A percentile compares a stretch with the other conserved stretches of the same genome.
phyloP scores from a whole-genome alignment of 225 moss, liverwort and hornwort species.

The Antitrichia curtipendula region DNA sequence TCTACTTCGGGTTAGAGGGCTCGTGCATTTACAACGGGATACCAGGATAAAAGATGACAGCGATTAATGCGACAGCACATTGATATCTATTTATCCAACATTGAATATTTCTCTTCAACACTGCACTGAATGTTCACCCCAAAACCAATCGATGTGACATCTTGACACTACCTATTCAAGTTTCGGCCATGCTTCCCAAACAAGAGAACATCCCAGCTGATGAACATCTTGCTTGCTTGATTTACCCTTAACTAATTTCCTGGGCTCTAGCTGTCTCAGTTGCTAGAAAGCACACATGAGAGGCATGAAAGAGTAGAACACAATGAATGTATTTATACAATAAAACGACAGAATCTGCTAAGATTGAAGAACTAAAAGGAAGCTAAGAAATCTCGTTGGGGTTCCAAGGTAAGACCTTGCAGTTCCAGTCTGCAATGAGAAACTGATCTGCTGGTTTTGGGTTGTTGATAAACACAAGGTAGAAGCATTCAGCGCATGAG shows the following conservation, averaged over 20 bases:
- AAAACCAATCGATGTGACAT: background rate
- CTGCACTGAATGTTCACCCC: background rate
- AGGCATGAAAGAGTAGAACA: background rate
- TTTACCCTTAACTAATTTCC: background rate
- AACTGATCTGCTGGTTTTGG: background rate
- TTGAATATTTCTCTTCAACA: background rate
- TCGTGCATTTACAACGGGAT: background rate
- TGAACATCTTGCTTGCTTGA: background rate
- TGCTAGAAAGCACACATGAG: background rate
- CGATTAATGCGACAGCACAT: background rate
- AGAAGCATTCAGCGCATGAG: constrained; percentile 44
- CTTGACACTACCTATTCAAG: background rate
- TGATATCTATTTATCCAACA: background rate
- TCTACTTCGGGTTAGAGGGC: background rate
- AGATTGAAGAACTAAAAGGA: background rate
- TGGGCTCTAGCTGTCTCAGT: background rate
- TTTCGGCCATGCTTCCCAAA: background rate
- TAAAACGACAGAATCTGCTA: background rate
- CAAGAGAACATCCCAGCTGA: background rate
- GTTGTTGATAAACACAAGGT: background rate
- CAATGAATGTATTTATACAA: background rate
- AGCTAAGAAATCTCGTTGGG: background rate
- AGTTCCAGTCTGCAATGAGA: background rate
- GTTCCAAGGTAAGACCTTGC: background rate
- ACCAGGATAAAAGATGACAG: background rate